phyloP scores from a whole-genome alignment of 2,329 filamentous ascomycete species.

The Harringtonia lauricola region DNA sequence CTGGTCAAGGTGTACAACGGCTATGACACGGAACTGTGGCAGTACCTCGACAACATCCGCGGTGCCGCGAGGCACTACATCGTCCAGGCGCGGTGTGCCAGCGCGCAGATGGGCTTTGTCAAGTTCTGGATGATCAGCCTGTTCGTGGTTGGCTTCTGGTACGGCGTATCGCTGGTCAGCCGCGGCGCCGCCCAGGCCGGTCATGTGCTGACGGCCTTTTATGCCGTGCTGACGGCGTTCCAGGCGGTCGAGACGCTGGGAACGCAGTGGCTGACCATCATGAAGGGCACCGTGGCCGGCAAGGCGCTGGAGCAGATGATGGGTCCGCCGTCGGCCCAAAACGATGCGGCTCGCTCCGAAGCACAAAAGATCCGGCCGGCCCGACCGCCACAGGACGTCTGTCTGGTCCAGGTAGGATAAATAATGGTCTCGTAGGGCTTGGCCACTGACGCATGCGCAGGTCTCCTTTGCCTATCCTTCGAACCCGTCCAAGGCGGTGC shows the following conservation, averaged over 20 bases:
- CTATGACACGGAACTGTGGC: conserved; percentile 54
- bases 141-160: conserved; percentile 88
- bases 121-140: conserved; percentile 65
- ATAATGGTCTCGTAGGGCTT: too few relatives aligned
- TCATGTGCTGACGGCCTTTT: conserved; percentile 73
- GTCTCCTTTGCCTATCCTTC: conserved; percentile 76
- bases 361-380: conserved; percentile 17
- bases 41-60: conserved; percentile 41
- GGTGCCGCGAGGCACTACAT: conserved; percentile 38
- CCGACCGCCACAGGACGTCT: conserved; percentile 38
- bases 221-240: conserved; percentile 65
- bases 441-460: conserved; percentile 30
- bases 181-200: conserved; percentile 47
- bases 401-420: too few relatives aligned
- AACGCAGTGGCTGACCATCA: conserved; percentile 65
- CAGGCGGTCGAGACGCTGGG: conserved; percentile 64
- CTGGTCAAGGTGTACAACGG: conserved; percentile 81
- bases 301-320: conserved; percentile 34
- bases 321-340: background rate
- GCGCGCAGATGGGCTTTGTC: conserved; percentile 58
- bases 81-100: conserved; percentile 41
- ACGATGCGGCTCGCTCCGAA: background rate
- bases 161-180: conserved; percentile 60
- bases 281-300: conserved; percentile 69
- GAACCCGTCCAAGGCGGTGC: conserved; percentile 46